Conservation (phyloP, 1,284 basidiomycete species). For the Ceratobasidium theobromae region DNA sequence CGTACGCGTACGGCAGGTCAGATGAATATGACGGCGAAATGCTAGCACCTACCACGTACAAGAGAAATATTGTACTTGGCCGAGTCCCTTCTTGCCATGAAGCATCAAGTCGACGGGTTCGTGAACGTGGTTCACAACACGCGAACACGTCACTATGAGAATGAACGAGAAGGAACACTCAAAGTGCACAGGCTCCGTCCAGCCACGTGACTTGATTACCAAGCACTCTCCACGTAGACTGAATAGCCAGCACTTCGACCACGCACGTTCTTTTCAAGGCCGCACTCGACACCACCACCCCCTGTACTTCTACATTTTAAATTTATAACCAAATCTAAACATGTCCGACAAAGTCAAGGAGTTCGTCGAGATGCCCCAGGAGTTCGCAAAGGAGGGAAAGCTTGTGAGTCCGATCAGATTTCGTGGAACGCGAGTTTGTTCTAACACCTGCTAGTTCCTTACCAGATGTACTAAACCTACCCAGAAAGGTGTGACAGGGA, state of each 20-base stretch:
- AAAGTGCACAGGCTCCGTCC: background rate
- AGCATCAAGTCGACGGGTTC: too few species aligned
- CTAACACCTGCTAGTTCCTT: conserved; percentile 67
- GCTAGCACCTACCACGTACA: too few species aligned
- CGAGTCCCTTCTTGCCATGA: too few species aligned
- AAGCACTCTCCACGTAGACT: conserved; percentile 25
- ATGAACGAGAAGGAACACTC: too few species aligned
- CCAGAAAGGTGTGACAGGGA: conserved; percentile 68
- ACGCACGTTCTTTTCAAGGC: conserved; percentile 12
- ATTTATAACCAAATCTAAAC: conserved; percentile 5
- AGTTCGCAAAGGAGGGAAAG: conserved; percentile 91
- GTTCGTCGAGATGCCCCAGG: conserved; percentile 86
- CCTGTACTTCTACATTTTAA: conserved; percentile 7
- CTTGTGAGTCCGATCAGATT: conserved; percentile 59
- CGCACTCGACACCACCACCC: background rate
- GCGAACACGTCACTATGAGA: too few species aligned
- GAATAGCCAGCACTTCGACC: conserved; percentile 20
- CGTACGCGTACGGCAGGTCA: too few species aligned
- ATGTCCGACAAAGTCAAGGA: conserved; percentile 93
- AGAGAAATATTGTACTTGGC: too few species aligned
- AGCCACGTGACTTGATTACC: background rate
- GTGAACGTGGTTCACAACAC: too few species aligned
- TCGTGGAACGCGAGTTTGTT: background rate
- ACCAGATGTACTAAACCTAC: conserved; percentile 98
- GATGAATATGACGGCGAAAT: too few species aligned